phyloP scores from a whole-genome alignment of 345 rosid genomes.

The Rhizophora apiculata region DNA sequence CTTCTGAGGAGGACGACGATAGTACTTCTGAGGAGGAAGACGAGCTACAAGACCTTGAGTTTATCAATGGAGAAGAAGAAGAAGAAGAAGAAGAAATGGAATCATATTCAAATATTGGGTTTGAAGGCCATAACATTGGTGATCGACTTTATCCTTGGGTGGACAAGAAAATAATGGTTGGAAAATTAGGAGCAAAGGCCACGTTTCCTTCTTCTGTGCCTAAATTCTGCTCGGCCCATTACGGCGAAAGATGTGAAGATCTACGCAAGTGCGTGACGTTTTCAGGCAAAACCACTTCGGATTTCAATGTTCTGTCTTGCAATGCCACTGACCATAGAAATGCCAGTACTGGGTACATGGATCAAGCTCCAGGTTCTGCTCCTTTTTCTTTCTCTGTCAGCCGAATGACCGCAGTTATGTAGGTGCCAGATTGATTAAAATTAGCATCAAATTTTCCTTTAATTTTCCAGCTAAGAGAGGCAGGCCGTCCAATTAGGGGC shows the following conservation, averaged over 20 bases:
- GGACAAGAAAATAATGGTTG: neutral
- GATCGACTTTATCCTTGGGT: neutral
- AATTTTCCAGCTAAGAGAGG: no score
- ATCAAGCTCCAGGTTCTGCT: neutral
- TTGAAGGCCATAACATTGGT: neutral
- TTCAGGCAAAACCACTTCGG: conserved; percentile 3
- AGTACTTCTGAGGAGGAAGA: no score
- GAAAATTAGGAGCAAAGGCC: conserved; percentile 1
- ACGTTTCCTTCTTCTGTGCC: conserved; percentile 1
- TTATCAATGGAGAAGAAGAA: no score
- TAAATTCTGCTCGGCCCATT: conserved; percentile 2
- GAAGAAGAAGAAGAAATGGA: conserved; percentile 11
- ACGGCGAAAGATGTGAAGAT: conserved; percentile 12
- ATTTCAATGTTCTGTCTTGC: conserved; percentile 3
- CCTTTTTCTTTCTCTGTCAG: neutral
- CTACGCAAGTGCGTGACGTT: conserved; percentile 26
- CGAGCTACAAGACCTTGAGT: no score
- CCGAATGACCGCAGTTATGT: conserved; percentile 8
- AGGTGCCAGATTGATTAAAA: neutral
- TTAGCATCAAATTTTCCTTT: no score
- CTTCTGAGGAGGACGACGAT: conserved; percentile 12
- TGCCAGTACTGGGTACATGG: neutral
- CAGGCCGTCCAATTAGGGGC: no score
- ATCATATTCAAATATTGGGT: neutral
- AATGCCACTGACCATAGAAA: conserved; percentile 9